Conservation (phyloP, 139 green algal genomes). For the Gonium pectorale region DNA sequence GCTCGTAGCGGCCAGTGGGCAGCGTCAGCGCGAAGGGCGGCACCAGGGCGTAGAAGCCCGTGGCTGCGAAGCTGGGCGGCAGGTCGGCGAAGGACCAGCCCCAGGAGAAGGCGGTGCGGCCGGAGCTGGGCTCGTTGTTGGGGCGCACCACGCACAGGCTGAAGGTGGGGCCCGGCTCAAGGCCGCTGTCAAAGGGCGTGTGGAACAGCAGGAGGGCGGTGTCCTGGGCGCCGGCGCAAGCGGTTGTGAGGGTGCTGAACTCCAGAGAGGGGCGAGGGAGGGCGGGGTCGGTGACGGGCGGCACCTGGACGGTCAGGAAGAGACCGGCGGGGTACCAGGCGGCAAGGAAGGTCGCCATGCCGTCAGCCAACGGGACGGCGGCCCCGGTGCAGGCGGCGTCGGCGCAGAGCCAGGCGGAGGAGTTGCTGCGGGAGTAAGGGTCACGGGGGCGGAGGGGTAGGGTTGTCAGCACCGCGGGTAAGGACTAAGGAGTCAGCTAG, state of each 20-base stretch:
- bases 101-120: constrained; percentile 15
- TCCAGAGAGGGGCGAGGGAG: neutral
- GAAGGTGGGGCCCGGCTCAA: neutral
- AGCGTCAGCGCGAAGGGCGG: neutral
- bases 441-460: too few species aligned
- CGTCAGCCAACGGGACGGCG: neutral
- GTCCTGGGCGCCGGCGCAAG: neutral
- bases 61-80: neutral
- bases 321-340: neutral
- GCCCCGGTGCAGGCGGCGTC: neutral
- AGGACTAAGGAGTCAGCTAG: too few species aligned
- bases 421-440: neutral
- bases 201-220: neutral
- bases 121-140: constrained; percentile 7
- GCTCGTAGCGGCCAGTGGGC: neutral
- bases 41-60: neutral
- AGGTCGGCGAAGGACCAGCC: neutral
- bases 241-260: neutral
- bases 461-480: too few species aligned
- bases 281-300: neutral
- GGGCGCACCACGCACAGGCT: neutral
- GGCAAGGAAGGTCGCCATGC: neutral
- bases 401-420: neutral
- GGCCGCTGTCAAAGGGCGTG: neutral
- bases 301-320: neutral